phyloP scores from a whole-genome alignment of 2,329 filamentous ascomycete species.

The Shiraia sp. region DNA sequence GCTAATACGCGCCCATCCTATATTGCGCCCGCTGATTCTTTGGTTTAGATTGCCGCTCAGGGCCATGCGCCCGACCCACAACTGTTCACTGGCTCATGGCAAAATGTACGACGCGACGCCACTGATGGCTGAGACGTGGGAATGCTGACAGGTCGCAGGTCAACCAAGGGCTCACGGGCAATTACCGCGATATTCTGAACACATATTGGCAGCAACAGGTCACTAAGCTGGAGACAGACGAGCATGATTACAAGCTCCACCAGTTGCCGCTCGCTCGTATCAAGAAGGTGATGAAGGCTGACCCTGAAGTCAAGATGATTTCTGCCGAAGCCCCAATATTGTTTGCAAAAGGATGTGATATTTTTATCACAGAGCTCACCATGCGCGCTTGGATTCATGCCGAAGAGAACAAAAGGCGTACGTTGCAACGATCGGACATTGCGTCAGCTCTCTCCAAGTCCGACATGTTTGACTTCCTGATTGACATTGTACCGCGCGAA shows the following conservation, averaged over 20 bases:
- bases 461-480: constrained; percentile 99
- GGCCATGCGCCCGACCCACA: constrained; percentile 87
- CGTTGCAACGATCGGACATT: constrained; percentile 93
- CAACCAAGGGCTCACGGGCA: constrained; percentile 89
- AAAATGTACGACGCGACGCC: constrained; percentile 67
- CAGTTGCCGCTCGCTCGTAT: constrained; percentile 96
- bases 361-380: constrained; percentile 97
- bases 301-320: constrained; percentile 99
- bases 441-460: constrained; percentile 94
- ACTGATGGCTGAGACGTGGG: neutral
- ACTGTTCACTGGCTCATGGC: constrained; percentile 91
- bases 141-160: constrained; percentile 61
- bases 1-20: constrained; percentile 15
- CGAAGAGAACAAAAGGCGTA: constrained; percentile 97
- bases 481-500: constrained; percentile 96
- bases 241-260: constrained; percentile 98
- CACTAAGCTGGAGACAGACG: constrained; percentile 90
- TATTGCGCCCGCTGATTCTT: constrained; percentile 32
- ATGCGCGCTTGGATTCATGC: constrained; percentile 99
- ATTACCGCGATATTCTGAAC: constrained; percentile 95
- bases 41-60: constrained; percentile 75
- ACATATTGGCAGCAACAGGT: constrained; percentile 99
- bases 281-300: constrained; percentile 99
- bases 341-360: constrained; percentile 97
- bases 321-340: constrained; percentile 96